phyloP scores from a whole-genome alignment of 441 rosid species.

The Jatropha multifida region DNA sequence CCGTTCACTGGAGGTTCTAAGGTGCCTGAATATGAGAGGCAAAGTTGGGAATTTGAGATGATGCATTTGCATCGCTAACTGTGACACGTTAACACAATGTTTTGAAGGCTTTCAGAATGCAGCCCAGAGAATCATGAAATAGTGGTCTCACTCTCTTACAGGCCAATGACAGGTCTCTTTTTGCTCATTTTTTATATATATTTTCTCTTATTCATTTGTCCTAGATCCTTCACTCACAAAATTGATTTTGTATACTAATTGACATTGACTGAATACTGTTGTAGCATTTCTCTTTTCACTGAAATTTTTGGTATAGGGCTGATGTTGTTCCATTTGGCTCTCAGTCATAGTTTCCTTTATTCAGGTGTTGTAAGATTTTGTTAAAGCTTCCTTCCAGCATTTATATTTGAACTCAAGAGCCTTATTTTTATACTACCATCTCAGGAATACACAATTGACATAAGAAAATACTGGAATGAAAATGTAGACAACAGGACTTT shows the following conservation, averaged over 20 bases:
- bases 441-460: background rate
- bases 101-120: background rate
- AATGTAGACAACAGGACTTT: too few relatives aligned
- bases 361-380: background rate
- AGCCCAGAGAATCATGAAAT: background rate
- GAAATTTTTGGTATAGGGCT: background rate
- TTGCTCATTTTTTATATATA: background rate
- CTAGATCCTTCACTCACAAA: background rate
- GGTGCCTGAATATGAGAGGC: conserved; percentile 45
- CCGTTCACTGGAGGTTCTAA: conserved; percentile 40
- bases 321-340: background rate
- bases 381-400: conserved; percentile 5
- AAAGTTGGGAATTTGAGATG: conserved; percentile 67
- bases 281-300: background rate
- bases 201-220: background rate
- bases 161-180: conserved; percentile 1
- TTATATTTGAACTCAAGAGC: background rate
- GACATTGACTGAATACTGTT: background rate
- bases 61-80: conserved; percentile 38
- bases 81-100: conserved; percentile 19
- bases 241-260: background rate
- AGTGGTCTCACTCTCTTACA: background rate
- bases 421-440: background rate
- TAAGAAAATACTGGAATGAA: background rate
- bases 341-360: background rate